Conservation (phyloP, 768 basidiomycete genomes). For the Collybiopsis luxurians region DNA sequence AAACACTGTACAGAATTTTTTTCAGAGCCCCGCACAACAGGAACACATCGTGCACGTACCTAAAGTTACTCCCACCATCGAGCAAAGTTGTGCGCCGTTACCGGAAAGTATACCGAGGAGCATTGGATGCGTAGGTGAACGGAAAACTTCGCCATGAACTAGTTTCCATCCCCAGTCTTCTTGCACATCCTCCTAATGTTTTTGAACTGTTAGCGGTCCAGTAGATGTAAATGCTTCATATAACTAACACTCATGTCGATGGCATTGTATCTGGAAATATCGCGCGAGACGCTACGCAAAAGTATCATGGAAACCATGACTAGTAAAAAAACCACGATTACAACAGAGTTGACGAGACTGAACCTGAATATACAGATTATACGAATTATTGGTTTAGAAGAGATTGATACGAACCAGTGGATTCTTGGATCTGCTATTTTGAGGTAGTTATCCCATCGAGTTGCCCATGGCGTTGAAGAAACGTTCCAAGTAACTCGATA, state of each 20-base stretch:
- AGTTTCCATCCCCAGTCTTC: conserved; percentile 99
- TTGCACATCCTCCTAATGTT: conserved; percentile 81
- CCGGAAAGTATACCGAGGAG: conserved; percentile 84
- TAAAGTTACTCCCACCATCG: conserved; percentile 87
- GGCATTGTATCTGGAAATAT: conserved; percentile 93
- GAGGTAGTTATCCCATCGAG: conserved; percentile 95
- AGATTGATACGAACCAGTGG: conserved; percentile 59
- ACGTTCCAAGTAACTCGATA: conserved; percentile 87
- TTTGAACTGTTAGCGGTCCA: background rate
- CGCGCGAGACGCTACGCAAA: conserved; percentile 80
- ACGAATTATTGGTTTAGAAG: background rate
- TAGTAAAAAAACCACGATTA: conserved; percentile 90
- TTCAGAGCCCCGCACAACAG: background rate
- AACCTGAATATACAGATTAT: conserved; percentile 34
- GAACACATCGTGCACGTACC: conserved; percentile 36
- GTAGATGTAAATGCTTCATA: too few relatives aligned
- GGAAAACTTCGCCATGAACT: conserved; percentile 94
- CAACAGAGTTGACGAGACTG: conserved; percentile 87
- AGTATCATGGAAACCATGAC: conserved; percentile 93
- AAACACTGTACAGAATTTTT: conserved; percentile 56
- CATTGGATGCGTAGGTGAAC: conserved; percentile 75
- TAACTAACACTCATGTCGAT: conserved; percentile 79
- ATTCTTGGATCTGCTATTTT: conserved; percentile 92
- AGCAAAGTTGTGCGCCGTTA: conserved; percentile 81
- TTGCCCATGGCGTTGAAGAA: conserved; percentile 89